These are phyloP conservation scores for Penicillium brevicompactum DNA, from an alignment of 2,329 filamentous ascomycete species.

Conservation along the genomic window DNA sequence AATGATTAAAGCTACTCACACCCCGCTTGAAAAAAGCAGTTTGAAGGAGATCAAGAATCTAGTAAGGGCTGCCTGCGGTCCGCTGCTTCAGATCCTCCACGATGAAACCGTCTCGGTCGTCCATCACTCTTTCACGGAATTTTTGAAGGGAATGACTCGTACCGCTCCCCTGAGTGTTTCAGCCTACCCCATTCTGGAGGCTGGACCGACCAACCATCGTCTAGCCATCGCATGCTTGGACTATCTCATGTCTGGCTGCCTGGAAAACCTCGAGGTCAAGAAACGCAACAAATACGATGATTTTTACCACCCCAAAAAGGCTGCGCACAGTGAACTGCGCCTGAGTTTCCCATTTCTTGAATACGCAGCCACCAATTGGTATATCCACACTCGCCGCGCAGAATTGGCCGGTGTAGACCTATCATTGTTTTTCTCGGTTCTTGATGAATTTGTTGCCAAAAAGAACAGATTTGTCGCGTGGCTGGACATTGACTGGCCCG, in stretches of 20 bases:
- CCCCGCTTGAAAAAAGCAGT: background rate
- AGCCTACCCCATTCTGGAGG: constrained; percentile 11
- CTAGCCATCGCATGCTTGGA: constrained; percentile 13
- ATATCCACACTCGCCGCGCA: constrained; percentile 10
- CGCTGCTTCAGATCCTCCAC: constrained; percentile 47
- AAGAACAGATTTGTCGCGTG: constrained; percentile 2
- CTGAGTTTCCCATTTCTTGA: constrained; percentile 19
- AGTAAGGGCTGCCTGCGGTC: constrained; percentile 41
- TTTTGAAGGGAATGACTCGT: constrained; percentile 34
- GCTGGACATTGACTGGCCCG: constrained; percentile 4
- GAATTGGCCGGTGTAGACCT: constrained; percentile 1
- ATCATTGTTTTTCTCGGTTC: background rate
- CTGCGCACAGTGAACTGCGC: background rate
- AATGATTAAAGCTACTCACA: constrained; percentile 17
- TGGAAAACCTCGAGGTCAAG: constrained; percentile 2
- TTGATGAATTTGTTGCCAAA: constrained; percentile 7
- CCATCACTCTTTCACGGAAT: constrained; percentile 54
- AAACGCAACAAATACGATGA: background rate
- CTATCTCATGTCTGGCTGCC: constrained; percentile 11
- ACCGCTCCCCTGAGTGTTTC: background rate
- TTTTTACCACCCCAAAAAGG: background rate
- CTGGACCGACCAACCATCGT: constrained; percentile 9
- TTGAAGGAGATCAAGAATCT: constrained; percentile 35
- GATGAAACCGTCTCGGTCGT: constrained; percentile 51
- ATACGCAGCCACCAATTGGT: constrained; percentile 19